These are phyloP conservation scores for Sporothrix phasma DNA, from an alignment of 2,329 filamentous ascomycete species.

Conservation along the genomic window DNA sequence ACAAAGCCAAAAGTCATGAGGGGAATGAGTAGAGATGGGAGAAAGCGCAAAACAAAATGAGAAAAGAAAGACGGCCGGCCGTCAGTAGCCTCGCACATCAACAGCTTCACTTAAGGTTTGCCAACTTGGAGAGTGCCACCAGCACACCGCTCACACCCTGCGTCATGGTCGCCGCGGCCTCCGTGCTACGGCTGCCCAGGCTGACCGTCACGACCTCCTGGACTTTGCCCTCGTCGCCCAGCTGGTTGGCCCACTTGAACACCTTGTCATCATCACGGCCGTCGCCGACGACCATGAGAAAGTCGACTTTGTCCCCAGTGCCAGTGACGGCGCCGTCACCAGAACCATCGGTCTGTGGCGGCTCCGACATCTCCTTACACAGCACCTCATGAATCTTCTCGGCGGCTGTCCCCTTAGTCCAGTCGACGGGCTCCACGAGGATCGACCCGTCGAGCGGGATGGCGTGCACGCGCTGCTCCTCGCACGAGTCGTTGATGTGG, in stretches of 20 bases:
- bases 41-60: not conserved
- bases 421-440: slow-evolving; percentile 74
- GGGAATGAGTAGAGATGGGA: not conserved
- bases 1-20: not conserved
- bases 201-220: slow-evolving; percentile 74
- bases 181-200: slow-evolving; percentile 76
- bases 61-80: not conserved
- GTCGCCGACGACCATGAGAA: slow-evolving; percentile 81
- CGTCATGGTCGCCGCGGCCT: slow-evolving; percentile 74
- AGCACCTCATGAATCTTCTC: slow-evolving; percentile 58
- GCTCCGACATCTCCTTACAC: slow-evolving; percentile 30
- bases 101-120: not conserved
- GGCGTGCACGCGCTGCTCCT: slow-evolving; percentile 73
- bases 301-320: slow-evolving; percentile 50
- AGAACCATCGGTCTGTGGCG: not conserved
- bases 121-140: slow-evolving; percentile 17
- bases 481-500: slow-evolving; percentile 90
- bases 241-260: slow-evolving; percentile 84
- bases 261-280: slow-evolving; percentile 89
- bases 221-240: slow-evolving; percentile 49
- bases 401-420: slow-evolving; percentile 79
- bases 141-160: slow-evolving; percentile 72
- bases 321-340: slow-evolving; percentile 24
- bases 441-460: slow-evolving; percentile 71
- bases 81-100: too few species aligned